Evolutionary conservation across 2,329 filamentous ascomycete genomes (phyloP).

Genomic region (Colletotrichum karsti): DNA sequence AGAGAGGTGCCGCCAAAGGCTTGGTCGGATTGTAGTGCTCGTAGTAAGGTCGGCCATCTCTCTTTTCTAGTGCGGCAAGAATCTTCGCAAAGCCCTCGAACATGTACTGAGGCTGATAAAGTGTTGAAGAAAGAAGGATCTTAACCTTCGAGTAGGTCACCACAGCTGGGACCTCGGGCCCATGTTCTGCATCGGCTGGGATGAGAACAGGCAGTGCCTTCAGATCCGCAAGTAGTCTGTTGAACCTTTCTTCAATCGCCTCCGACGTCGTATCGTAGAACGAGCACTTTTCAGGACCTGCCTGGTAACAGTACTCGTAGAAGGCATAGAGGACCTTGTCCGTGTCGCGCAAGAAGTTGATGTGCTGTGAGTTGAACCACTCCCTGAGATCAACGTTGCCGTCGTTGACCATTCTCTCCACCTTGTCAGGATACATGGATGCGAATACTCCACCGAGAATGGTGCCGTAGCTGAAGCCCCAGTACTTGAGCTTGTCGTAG

Average conservation of each 20-base stretch:
- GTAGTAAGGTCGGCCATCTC: conserved; percentile 55
- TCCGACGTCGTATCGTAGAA: conserved; percentile 47
- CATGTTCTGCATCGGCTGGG: conserved; percentile 35
- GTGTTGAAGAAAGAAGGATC: conserved; percentile 47
- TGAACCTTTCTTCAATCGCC: conserved; percentile 48
- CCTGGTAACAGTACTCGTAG: conserved; percentile 61
- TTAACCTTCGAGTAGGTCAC: conserved; percentile 59
- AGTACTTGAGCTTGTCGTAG: conserved; percentile 54
- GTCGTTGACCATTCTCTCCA: conserved; percentile 60
- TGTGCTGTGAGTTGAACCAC: conserved; percentile 55
- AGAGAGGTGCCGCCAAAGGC: conserved; percentile 34
- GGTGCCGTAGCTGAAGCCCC: conserved; percentile 65
- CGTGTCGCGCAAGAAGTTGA: conserved; percentile 60
- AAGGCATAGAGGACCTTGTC: conserved; percentile 63
- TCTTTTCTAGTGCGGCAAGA: conserved; percentile 50
- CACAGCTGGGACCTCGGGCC: conserved; percentile 54
- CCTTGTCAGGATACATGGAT: conserved; percentile 58
- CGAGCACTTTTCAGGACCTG: conserved; percentile 56
- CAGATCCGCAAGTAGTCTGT: conserved; percentile 48
- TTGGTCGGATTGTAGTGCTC: conserved; percentile 31
- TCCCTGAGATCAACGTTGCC: conserved; percentile 64
- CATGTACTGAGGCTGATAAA: conserved; percentile 54
- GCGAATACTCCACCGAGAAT: conserved; percentile 61
- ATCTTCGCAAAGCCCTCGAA: conserved; percentile 53
- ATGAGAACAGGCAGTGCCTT: conserved; percentile 54